Percentiles rank a stretch among this genome's conserved stretches.
Conservation (phyloP, 345 rosid genomes). For the Arabidopsis suecica region DNA sequence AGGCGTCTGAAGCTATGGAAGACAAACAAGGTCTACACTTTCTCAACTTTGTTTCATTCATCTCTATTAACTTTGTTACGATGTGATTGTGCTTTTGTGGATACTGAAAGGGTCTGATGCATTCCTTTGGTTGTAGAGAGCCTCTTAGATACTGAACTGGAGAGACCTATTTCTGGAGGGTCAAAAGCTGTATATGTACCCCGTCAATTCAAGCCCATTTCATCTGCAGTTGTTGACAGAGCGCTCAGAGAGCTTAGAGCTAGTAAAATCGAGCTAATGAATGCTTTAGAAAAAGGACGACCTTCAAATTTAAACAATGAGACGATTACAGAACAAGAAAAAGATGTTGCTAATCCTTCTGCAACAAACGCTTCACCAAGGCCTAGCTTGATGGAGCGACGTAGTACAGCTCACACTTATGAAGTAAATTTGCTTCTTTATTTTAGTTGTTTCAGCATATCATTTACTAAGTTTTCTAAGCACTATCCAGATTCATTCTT, state of each 20-base stretch:
- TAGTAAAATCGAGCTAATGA: slow-evolving; percentile 31
- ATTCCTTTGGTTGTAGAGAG: slow-evolving; percentile 35
- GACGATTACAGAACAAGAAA: slow-evolving; percentile 15
- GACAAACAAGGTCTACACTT: slow-evolving; percentile 35
- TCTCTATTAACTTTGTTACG: slow-evolving; percentile 12
- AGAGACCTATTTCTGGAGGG: slow-evolving; percentile 4
- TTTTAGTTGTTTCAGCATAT: slow-evolving; percentile 1
- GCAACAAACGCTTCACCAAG: neutral
- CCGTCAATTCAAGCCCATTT: slow-evolving; percentile 20
- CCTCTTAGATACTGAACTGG: neutral
- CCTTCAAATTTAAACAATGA: slow-evolving; percentile 21
- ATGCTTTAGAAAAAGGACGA: slow-evolving; percentile 33
- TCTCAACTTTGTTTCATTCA: slow-evolving; percentile 20
- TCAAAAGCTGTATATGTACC: slow-evolving; percentile 12
- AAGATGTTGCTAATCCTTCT: slow-evolving; percentile 28
- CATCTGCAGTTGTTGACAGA: slow-evolving; percentile 35
- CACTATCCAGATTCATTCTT: slow-evolving; percentile 7
- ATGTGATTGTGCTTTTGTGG: slow-evolving; percentile 5
- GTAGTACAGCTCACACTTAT: slow-evolving; percentile 36
- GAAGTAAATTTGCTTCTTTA: slow-evolving; percentile 22
- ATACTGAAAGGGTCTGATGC: neutral
- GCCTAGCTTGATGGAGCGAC: slow-evolving; percentile 42
- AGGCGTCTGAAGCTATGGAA: slow-evolving; percentile 17
- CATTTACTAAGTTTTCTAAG: slow-evolving; percentile 5
- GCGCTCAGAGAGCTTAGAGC: slow-evolving; percentile 32